A percentile compares a stretch with the other conserved stretches of the same genome.
Conservation (phyloP, 768 basidiomycete genomes). For the Cystofilobasidium bisporidii region DNA sequence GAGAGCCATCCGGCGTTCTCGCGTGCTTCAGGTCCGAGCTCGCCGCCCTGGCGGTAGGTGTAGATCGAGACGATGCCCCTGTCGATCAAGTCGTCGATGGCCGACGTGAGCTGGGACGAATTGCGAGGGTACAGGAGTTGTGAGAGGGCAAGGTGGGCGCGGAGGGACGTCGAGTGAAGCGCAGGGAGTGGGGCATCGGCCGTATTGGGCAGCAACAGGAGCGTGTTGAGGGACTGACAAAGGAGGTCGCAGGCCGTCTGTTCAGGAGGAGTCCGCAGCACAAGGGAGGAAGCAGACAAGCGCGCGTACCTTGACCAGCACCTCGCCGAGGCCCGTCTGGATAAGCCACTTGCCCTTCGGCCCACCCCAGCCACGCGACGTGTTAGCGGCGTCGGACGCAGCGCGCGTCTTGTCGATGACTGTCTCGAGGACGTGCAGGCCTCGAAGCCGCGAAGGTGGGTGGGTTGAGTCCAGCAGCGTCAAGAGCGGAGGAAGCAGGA, state of each 20-base stretch:
- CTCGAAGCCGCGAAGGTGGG: neutral
- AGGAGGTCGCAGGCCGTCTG: no score
- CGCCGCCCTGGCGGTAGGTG: conserved; percentile 18
- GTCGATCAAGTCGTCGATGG: conserved; percentile 20
- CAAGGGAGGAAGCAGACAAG: no score
- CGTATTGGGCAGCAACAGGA: conserved; percentile 13
- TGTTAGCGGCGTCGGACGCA: neutral
- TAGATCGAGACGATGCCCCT: conserved; percentile 17
- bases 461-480: conserved; percentile 18
- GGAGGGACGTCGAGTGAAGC: neutral
- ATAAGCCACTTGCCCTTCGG: conserved; percentile 13
- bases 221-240: conserved; percentile 22
- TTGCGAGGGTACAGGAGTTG: conserved; percentile 17
- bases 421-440: neutral
- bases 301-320: conserved; percentile 19
- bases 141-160: neutral
- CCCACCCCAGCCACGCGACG: conserved; percentile 19
- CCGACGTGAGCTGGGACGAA: neutral
- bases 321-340: conserved; percentile 23
- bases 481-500: conserved; percentile 20
- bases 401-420: conserved; percentile 4
- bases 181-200: neutral
- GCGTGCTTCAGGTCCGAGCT: conserved; percentile 18
- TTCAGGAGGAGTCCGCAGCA: no score
- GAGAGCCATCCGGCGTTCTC: conserved; percentile 11